A percentile compares a stretch with the other conserved stretches of the same genome.
These are phyloP conservation scores for Lentinus brumalis DNA, from an alignment of 768 basidiomycete genomes.

Conservation along the genomic window DNA sequence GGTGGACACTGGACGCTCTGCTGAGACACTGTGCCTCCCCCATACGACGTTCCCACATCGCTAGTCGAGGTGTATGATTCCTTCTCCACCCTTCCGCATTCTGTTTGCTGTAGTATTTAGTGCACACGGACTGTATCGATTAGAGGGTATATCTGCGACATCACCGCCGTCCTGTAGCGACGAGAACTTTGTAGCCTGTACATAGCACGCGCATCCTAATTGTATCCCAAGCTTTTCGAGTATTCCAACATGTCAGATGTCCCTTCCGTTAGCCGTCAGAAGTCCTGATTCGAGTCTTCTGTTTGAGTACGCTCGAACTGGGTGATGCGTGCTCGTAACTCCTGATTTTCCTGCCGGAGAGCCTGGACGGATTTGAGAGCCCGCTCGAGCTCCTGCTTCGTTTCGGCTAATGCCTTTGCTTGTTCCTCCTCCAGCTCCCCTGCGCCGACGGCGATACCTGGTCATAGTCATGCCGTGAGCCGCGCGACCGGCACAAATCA, in stretches of 20 bases:
- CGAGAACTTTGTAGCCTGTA: conserved; percentile 15
- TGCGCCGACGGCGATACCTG: conserved; percentile 76
- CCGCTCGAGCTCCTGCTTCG: conserved; percentile 49
- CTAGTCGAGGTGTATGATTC: conserved; percentile 13
- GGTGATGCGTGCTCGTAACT: conserved; percentile 36
- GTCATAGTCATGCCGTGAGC: conserved; percentile 31
- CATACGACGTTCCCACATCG: conserved; percentile 8
- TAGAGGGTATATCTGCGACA: conserved; percentile 10
- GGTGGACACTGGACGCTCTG: conserved; percentile 14
- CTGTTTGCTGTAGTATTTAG: conserved; percentile 2
- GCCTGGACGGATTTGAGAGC: conserved; percentile 40
- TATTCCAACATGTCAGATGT: background rate
- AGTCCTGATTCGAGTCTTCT: background rate
- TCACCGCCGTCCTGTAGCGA: conserved; percentile 1
- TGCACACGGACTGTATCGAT: conserved; percentile 17
- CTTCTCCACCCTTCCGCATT: background rate
- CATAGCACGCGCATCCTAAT: conserved; percentile 14
- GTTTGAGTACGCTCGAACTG: conserved; percentile 5
- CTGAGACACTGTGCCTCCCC: conserved; percentile 14
- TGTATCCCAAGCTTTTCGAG: conserved; percentile 11
- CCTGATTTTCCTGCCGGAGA: conserved; percentile 55
- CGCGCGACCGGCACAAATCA: background rate
- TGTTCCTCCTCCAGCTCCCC: conserved; percentile 67
- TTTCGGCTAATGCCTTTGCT: conserved; percentile 49
- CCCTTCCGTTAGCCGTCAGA: background rate